phyloP scores from a whole-genome alignment of 2,329 filamentous ascomycete genomes.

The Herpomyces periplanetae region DNA sequence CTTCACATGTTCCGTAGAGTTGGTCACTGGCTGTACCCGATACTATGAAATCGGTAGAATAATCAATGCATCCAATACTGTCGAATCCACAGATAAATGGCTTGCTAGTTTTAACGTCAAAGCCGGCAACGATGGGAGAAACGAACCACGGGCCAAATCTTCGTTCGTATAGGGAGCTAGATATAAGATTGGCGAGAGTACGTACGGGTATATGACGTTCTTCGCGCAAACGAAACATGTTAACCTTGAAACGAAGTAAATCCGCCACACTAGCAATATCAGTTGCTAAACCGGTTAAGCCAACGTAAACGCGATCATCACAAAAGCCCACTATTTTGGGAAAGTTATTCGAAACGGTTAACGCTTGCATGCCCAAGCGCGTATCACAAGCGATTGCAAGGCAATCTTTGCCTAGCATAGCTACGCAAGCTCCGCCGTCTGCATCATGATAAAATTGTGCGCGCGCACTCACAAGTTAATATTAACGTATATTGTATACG shows the following conservation, averaged over 20 bases:
- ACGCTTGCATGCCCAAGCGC: slow-evolving; percentile 68
- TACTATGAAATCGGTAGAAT: slow-evolving; percentile 97
- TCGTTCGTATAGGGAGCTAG: slow-evolving; percentile 58
- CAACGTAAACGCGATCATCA: slow-evolving; percentile 36
- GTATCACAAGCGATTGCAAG: slow-evolving; percentile 97
- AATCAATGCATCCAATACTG: slow-evolving; percentile 95
- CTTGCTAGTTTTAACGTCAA: slow-evolving; percentile 69
- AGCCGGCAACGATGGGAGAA: slow-evolving; percentile 62
- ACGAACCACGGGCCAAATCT: slow-evolving; percentile 93
- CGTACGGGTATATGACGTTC: slow-evolving; percentile 77
- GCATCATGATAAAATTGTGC: slow-evolving; percentile 3
- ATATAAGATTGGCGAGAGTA: slow-evolving; percentile 87
- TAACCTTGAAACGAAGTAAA: slow-evolving; percentile 97
- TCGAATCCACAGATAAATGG: slow-evolving; percentile 98
- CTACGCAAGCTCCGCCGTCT: slow-evolving; percentile 73
- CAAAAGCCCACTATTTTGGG: slow-evolving; percentile 97
- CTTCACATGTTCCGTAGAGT: slow-evolving; percentile 93
- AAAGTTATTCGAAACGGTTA: slow-evolving; percentile 98
- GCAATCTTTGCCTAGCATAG: slow-evolving; percentile 98
- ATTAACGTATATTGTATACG: slow-evolving; percentile 3
- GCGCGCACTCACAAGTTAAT: slow-evolving; percentile 1
- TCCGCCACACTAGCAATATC: slow-evolving; percentile 80
- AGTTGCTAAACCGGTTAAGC: slow-evolving; percentile 76
- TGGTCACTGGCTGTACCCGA: slow-evolving; percentile 84
- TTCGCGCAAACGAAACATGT: slow-evolving; percentile 96